Base-by-base conservation (phyloP, 805 yeast species). In the Sugiyamaella valdiviana region DNA sequence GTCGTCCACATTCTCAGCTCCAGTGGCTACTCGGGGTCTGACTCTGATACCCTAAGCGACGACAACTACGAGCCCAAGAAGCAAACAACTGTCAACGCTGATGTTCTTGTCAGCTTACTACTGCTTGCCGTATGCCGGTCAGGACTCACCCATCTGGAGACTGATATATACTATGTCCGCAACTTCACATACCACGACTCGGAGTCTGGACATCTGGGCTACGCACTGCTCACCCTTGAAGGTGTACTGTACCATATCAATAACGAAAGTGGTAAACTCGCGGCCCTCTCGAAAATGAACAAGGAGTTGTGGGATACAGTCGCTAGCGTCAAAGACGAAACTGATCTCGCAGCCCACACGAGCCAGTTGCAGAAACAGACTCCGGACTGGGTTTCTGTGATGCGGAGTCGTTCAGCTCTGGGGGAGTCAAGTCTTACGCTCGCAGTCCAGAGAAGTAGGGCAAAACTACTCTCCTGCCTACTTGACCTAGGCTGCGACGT, bases 151-250 rank as follows among this genome's bases (percentile, higher is more conserved):
- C 66, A 81, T 56, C 60, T 88, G 21, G 82, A 78, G 54, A 74
- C 78, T 2, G 89, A 85, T 54, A 60, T 90, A 9, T 72, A 68
- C 41, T 88, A 86, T 61, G 74, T 89, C 44, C 78, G 79, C 52
- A 69, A 74, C 36, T 87, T 83, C 58, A 74, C 82, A 2, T 64
- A 64, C 35, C 67, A 65, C n/a, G 72, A 71, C 36, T 58, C 71
- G 6, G 77, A 73, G 38, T 60, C 71, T 2, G 96, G 96, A 0
- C 70, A 77, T 20, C 63, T 77, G 24, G 95, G 86, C 9, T 91
- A 91, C 62, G 82, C 89, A 1, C 55, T 88, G 12, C 83, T 95
- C 40, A 87, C 95, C 5, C 70, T 89, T 39, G 95, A 89, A 57
- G 95, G 89, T 0, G 95, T 86, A 0, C 59, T 87, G 6, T 78